Evolutionary conservation across 257 asterid species (phyloP), one percentile per base, ranked within the genome.

Genomic region (Gentiana dahurica): DNA sequence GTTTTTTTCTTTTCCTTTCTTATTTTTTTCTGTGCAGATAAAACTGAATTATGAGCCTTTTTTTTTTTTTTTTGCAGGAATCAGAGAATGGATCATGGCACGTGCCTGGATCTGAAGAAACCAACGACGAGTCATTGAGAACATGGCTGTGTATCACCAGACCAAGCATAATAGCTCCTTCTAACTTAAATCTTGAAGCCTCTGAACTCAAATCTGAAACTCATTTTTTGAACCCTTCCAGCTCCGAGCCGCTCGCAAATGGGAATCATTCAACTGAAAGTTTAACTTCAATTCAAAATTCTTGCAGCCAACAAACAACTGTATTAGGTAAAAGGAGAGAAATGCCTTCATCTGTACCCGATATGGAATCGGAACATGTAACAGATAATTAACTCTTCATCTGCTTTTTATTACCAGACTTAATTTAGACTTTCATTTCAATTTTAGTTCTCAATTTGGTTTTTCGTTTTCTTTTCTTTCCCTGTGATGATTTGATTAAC

Each of bases 31-130:
- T 52, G 49, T 10, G 15, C 9, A 24, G 7, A 8, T n/a, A 24
- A 24, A 24, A 24, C 24, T 24, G 24, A 24, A 24, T 24, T 24
- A 24, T 24, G 9, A 41, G 9, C 9, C 46, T 4, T 41, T 41
- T 3, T 5, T 5, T 41, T 41, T 41, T 41, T 10, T 3, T 66
- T 35, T 64, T 52, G 59, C 79, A 81, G 85, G 98, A 91, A 78
- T 81, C 94, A 34, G 79, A 63, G 67, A 79, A 71, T 1, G 94
- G 96, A 49, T 82, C 86, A 1, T 91, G 98, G 98, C 98, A 91
- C 65, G 72, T 87, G 56, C 98, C 98, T 46, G 12, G 82, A 56
- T 80, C 82, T 48, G 81, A 76, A 13, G 96, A 76, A 70, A 60
- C n/a, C n/a, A 65, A 49, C 32, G 83, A 82, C 12, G 95, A 84